phyloP scores from a whole-genome alignment of 352 stramenopile genomes.

The Pythium dissotocum region DNA sequence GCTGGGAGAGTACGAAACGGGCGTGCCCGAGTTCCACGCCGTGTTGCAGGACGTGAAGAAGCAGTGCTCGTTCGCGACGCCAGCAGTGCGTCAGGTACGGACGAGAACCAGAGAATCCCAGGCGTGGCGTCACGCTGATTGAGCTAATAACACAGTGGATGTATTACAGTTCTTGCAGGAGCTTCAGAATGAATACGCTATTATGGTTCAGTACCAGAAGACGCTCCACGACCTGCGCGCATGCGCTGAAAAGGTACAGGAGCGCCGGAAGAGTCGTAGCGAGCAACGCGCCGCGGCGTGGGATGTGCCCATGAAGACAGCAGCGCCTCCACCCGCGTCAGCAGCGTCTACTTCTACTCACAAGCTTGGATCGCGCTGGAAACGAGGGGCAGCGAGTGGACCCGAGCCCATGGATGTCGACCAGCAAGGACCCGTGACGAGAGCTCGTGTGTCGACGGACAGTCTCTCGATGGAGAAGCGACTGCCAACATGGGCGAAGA shows the following conservation, averaged over 20 bases:
- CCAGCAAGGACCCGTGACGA: conserved; percentile 15
- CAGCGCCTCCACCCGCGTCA: background rate
- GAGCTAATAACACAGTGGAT: background rate
- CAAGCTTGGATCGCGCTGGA: conserved; percentile 10
- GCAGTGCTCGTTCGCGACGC: conserved; percentile 29
- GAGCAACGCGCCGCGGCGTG: conserved; percentile 11
- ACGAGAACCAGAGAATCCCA: background rate
- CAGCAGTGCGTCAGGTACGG: conserved; percentile 40
- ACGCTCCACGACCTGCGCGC: conserved; percentile 41
- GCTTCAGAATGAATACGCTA: conserved; percentile 49
- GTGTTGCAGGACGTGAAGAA: conserved; percentile 39
- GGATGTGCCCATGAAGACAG: background rate
- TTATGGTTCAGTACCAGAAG: conserved; percentile 48
- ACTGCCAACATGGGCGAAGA: conserved; percentile 26
- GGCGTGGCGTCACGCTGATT: background rate
- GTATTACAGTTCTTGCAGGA: conserved; percentile 40
- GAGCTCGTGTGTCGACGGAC: background rate
- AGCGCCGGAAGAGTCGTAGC: conserved; percentile 18
- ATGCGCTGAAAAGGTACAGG: conserved; percentile 5
- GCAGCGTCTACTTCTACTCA: background rate
- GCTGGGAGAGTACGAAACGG: conserved; percentile 56
- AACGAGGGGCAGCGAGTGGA: background rate
- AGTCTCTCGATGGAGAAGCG: conserved; percentile 23
- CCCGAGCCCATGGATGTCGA: conserved; percentile 30
- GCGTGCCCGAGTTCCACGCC: conserved; percentile 43